phyloP scores from a whole-genome alignment of 768 basidiomycete species.

The Hortiboletus flavorubellus region DNA sequence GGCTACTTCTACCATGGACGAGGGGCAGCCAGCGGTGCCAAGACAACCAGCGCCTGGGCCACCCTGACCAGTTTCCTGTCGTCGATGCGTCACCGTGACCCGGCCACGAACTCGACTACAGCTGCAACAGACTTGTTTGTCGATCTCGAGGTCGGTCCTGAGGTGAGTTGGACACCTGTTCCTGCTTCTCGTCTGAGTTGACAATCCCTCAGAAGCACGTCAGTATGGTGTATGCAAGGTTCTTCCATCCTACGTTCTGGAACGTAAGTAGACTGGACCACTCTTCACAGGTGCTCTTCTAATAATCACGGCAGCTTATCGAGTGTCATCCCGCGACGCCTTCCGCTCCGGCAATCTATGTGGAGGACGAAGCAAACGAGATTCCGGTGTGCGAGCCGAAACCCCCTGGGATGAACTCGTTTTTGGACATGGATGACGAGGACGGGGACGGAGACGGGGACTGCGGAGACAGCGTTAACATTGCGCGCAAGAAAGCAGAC shows the following conservation, averaged over 20 bases:
- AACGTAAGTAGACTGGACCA: slow-evolving; percentile 6
- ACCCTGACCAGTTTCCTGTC: slow-evolving; percentile 7
- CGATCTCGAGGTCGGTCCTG: slow-evolving; percentile 10
- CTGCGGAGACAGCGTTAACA: neutral
- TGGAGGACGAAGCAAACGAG: slow-evolving; percentile 17
- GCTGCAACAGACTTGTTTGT: neutral
- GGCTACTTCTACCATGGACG: slow-evolving; percentile 17
- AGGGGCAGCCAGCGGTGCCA: neutral
- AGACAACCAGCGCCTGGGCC: slow-evolving; percentile 2
- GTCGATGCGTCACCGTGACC: slow-evolving; percentile 1
- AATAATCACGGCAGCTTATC: slow-evolving; percentile 2
- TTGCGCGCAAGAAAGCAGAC: neutral
- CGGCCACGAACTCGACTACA: neutral
- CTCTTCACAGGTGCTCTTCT: neutral
- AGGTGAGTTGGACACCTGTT: neutral
- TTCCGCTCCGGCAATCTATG: slow-evolving; percentile 15
- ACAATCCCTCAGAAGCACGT: slow-evolving; percentile 10
- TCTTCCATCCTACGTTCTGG: slow-evolving; percentile 23
- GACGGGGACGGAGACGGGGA: neutral
- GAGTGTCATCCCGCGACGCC: slow-evolving; percentile 15
- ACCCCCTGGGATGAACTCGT: slow-evolving; percentile 11
- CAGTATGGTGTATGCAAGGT: slow-evolving; percentile 20
- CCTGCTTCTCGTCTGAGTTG: neutral
- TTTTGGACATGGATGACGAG: slow-evolving; percentile 11
- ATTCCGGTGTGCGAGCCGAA: slow-evolving; percentile 1